Conservation (phyloP, 495 filamentous ascomycete species). For the Amorphotheca resinae region DNA sequence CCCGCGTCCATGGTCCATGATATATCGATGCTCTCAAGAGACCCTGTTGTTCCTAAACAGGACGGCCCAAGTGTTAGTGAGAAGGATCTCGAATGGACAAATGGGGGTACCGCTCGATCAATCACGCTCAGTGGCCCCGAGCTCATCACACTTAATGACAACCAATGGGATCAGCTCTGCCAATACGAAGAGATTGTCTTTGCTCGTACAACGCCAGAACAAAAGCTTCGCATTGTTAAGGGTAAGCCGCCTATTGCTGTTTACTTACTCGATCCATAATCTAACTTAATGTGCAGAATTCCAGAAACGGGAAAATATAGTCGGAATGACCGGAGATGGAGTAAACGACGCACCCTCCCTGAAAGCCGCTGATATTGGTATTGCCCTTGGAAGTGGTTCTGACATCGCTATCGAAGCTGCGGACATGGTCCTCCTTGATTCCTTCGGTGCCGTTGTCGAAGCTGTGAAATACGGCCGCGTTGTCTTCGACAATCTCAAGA, state of each 20-base stretch:
- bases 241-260: too few species aligned
- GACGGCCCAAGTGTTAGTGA: background rate
- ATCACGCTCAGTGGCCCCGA: conserved; percentile 41
- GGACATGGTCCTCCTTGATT: conserved; percentile 51
- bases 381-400: conserved; percentile 33
- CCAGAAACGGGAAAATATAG: conserved; percentile 32
- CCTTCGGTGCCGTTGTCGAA: conserved; percentile 49
- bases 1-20: conserved; percentile 24
- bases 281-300: too few species aligned
- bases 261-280: too few species aligned
- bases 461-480: conserved; percentile 45
- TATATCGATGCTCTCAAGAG: conserved; percentile 25
- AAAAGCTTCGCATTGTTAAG: conserved; percentile 63
- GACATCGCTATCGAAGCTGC: conserved; percentile 58
- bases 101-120: background rate
- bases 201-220: conserved; percentile 57
- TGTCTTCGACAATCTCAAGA: conserved; percentile 44
- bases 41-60: conserved; percentile 2
- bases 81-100: background rate
- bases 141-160: conserved; percentile 38
- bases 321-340: conserved; percentile 42
- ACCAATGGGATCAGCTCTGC: conserved; percentile 43
- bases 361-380: conserved; percentile 39
- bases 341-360: conserved; percentile 46
- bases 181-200: conserved; percentile 52